A percentile compares a stretch with the other conserved stretches of the same genome.
phyloP scores from a whole-genome alignment of 2,329 filamentous ascomycete genomes.

The Cercospora sp. region DNA sequence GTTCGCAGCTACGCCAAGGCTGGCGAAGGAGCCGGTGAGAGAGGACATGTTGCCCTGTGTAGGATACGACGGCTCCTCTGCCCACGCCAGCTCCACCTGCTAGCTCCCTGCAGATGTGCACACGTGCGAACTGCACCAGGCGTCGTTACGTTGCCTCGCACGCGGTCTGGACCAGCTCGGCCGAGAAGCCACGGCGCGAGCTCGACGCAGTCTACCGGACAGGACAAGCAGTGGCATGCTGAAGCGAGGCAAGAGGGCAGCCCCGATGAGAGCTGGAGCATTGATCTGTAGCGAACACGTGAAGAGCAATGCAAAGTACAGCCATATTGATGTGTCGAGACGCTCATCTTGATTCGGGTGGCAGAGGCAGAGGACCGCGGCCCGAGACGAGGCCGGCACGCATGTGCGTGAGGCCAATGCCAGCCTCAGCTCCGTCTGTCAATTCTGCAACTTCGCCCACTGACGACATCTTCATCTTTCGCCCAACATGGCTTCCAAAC shows the following conservation, averaged over 20 bases:
- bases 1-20: not conserved
- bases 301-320: not conserved
- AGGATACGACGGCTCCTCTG: not conserved
- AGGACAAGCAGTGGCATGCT: not conserved
- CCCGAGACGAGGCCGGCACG: slow-evolving; percentile 6
- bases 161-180: not conserved
- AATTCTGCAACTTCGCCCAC: not conserved
- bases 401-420: slow-evolving; percentile 5
- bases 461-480: not conserved
- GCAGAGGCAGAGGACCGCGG: not conserved
- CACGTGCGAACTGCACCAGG: not conserved
- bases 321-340: not conserved
- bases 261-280: not conserved
- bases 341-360: not conserved
- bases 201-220: not conserved
- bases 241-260: not conserved
- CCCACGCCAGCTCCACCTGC: not conserved
- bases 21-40: not conserved
- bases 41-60: not conserved
- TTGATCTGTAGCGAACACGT: not conserved
- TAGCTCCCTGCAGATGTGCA: not conserved
- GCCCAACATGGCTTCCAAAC: slow-evolving; percentile 44
- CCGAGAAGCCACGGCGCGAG: not conserved
- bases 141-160: not conserved
- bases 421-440: not conserved